These are phyloP conservation scores for Planoprotostelium fungivorum DNA, from an alignment of 78 protist species.

Conservation along the genomic window DNA sequence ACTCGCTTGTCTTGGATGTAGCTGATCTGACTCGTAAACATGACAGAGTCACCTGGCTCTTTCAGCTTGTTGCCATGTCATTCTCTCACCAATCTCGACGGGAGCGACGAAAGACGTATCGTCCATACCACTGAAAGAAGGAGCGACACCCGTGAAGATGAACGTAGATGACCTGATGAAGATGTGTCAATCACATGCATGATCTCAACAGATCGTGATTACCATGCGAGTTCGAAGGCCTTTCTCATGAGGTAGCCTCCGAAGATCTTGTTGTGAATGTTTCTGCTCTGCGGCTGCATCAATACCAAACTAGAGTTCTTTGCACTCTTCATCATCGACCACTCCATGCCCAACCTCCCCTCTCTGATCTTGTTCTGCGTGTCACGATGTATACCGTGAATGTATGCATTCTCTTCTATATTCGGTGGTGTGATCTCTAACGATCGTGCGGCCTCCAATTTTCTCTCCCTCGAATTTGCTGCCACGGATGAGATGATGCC, in stretches of 20 bases:
- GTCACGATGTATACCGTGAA: background rate
- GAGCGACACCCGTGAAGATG: conserved; percentile 7
- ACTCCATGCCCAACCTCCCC: too few relatives aligned
- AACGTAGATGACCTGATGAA: background rate
- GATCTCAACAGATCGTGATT: conserved; percentile 6
- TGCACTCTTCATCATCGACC: too few relatives aligned
- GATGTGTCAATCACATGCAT: background rate
- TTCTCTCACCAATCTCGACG: conserved; percentile 45
- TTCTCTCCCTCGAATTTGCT: background rate
- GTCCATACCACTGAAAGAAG: conserved; percentile 38
- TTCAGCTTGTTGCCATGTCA: conserved; percentile 3
- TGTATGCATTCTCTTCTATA: background rate
- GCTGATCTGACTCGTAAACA: background rate
- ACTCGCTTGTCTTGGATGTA: background rate
- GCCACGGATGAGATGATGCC: background rate
- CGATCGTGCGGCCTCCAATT: background rate
- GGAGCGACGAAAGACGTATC: conserved; percentile 38
- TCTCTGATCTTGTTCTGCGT: background rate
- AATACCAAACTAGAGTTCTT: background rate
- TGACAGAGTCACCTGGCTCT: background rate
- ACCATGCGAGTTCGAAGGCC: conserved; percentile 46
- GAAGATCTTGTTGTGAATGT: conserved; percentile 53
- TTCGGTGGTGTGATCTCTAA: background rate
- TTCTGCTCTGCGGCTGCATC: conserved; percentile 14
- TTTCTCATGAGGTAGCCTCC: conserved; percentile 60